Conservation (phyloP, 2,329 filamentous ascomycete genomes). For the Geosmithia flava region DNA sequence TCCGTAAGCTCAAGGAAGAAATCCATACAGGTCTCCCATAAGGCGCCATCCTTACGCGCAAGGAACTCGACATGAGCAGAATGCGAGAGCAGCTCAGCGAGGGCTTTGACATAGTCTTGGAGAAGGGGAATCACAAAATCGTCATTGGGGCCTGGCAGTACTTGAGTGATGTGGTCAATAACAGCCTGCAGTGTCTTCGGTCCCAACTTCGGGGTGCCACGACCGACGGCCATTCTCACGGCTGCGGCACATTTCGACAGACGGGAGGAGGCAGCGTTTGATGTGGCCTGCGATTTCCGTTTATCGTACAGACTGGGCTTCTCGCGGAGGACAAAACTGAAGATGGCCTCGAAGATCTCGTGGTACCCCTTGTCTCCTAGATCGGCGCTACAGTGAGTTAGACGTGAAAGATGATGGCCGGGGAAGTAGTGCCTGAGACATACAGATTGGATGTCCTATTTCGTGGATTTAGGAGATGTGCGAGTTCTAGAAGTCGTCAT, state of each 20-base stretch:
- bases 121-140: slow-evolving; percentile 57
- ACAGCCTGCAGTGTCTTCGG: slow-evolving; percentile 68
- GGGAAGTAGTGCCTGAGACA: slow-evolving; percentile 2
- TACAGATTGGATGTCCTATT: slow-evolving; percentile 23
- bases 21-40: slow-evolving; percentile 57
- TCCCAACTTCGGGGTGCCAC: slow-evolving; percentile 56
- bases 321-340: slow-evolving; percentile 55
- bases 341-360: slow-evolving; percentile 68
- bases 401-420: background rate
- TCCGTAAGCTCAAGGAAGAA: slow-evolving; percentile 57
- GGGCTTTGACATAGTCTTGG: slow-evolving; percentile 65
- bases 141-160: slow-evolving; percentile 48
- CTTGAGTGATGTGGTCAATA: slow-evolving; percentile 70
- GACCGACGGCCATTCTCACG: slow-evolving; percentile 58
- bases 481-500: slow-evolving; percentile 16
- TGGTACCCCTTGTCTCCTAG: slow-evolving; percentile 72
- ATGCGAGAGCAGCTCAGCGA: slow-evolving; percentile 58
- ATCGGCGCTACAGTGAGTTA: slow-evolving; percentile 12
- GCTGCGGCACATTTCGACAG: slow-evolving; percentile 59
- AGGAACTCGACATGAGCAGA: slow-evolving; percentile 74
- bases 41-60: slow-evolving; percentile 35
- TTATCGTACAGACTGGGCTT: slow-evolving; percentile 50
- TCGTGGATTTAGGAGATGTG: slow-evolving; percentile 22
- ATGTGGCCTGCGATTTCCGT: slow-evolving; percentile 31
- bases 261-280: slow-evolving; percentile 36